A percentile compares a stretch with the other conserved stretches of the same genome.
Evolutionary conservation across 2,329 filamentous ascomycete genomes (phyloP).

Genomic region (Calonectria naviculata): DNA sequence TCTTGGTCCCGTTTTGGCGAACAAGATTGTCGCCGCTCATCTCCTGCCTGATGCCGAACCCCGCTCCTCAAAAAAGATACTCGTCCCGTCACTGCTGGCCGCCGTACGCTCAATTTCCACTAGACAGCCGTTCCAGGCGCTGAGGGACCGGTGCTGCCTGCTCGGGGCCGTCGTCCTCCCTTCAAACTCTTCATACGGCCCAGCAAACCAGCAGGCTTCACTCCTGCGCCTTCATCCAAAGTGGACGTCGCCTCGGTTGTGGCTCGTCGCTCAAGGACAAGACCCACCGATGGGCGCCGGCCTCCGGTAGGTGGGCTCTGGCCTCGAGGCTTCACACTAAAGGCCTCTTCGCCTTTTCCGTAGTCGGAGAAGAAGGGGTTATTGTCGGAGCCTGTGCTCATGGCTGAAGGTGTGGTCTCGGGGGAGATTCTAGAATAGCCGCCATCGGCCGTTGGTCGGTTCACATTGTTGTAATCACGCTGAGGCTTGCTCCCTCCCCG

Average conservation of each 20-base stretch:
- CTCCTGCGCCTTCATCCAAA: slow-evolving; percentile 52
- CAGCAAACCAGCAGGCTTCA: slow-evolving; percentile 72
- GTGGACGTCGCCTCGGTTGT: slow-evolving; percentile 67
- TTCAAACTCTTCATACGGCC: slow-evolving; percentile 87
- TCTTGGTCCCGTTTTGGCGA: slow-evolving; percentile 32
- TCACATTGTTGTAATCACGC: slow-evolving; percentile 69
- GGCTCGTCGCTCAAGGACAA: slow-evolving; percentile 70
- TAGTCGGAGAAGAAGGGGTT: slow-evolving; percentile 92
- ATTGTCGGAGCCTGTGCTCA: slow-evolving; percentile 48
- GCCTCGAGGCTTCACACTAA: slow-evolving; percentile 56
- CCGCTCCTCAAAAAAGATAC: slow-evolving; percentile 19
- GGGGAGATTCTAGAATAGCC: slow-evolving; percentile 55
- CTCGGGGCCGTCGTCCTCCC: slow-evolving; percentile 64
- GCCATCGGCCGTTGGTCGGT: slow-evolving; percentile 62
- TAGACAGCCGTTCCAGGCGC: slow-evolving; percentile 56
- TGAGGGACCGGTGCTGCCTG: slow-evolving; percentile 50
- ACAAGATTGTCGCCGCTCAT: slow-evolving; percentile 13
- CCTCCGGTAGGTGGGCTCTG: slow-evolving; percentile 66
- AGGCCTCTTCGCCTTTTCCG: slow-evolving; percentile 64
- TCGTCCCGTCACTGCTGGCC: slow-evolving; percentile 32
- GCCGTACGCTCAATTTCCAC: slow-evolving; percentile 38
- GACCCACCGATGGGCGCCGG: slow-evolving; percentile 49
- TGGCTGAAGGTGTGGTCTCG: slow-evolving; percentile 47
- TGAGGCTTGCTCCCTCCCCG: slow-evolving; percentile 83
- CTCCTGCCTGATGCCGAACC: slow-evolving; percentile 8